Evolutionary conservation across 2,329 filamentous ascomycete species (phyloP).

Genomic region (Ophiostoma angusticollis): DNA sequence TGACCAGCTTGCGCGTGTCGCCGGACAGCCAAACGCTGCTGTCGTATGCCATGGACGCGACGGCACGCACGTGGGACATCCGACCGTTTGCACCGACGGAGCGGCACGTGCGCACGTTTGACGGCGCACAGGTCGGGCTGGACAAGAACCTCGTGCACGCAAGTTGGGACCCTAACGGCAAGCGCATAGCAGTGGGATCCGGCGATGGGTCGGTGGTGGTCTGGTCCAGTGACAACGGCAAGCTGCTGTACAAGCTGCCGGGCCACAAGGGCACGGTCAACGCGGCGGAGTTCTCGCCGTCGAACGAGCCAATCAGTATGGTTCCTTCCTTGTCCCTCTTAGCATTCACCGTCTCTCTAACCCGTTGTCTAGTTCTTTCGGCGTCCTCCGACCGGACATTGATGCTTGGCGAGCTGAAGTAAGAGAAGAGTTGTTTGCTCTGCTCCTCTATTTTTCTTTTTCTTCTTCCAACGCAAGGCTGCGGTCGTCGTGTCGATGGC

Average conservation of each 20-base stretch:
- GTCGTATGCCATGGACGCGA: conserved; percentile 89
- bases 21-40: conserved; percentile 83
- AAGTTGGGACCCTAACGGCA: conserved; percentile 79
- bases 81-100: conserved; percentile 85
- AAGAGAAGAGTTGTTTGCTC: too few relatives aligned
- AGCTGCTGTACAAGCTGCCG: conserved; percentile 85
- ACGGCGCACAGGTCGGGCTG: conserved; percentile 74
- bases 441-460: neutral
- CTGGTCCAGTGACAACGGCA: conserved; percentile 81
- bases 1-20: conserved; percentile 83
- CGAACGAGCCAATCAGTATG: conserved; percentile 77
- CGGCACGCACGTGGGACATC: conserved; percentile 91
- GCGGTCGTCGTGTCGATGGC: too few relatives aligned
- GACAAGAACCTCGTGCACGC: conserved; percentile 87
- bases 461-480: neutral
- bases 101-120: conserved; percentile 73
- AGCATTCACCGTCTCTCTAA: neutral
- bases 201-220: conserved; percentile 84
- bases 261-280: conserved; percentile 94
- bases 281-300: conserved; percentile 80
- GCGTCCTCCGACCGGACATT: conserved; percentile 81
- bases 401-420: conserved; percentile 68
- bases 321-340: conserved; percentile 16
- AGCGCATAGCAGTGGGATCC: conserved; percentile 77
- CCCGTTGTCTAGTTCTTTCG: conserved; percentile 54